Conservation (phyloP, 2,329 filamentous ascomycete genomes). For the Phialocephala sp. region DNA sequence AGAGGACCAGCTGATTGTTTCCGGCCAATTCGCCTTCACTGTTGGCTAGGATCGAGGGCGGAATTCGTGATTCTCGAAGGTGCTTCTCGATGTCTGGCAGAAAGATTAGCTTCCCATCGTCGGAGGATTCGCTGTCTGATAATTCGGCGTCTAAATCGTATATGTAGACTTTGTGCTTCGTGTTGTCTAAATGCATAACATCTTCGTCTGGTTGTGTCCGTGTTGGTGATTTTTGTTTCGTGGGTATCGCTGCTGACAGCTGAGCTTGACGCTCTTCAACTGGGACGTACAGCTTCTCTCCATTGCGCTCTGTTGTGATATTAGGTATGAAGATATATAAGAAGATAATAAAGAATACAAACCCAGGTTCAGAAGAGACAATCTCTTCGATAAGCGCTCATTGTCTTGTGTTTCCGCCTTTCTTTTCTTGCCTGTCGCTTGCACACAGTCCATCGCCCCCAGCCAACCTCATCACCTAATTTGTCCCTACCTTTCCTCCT, state of each 20-base stretch:
- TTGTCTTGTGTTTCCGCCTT: conserved; percentile 66
- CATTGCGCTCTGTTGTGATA: conserved; percentile 59
- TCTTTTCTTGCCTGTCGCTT: conserved; percentile 53
- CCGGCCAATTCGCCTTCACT: conserved; percentile 59
- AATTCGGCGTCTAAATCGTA: conserved; percentile 90
- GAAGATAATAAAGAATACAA: conserved; percentile 43
- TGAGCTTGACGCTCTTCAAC: conserved; percentile 57
- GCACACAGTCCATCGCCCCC: conserved; percentile 40
- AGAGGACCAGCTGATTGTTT: conserved; percentile 77
- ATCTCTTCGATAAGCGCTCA: conserved; percentile 81
- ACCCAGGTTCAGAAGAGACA: conserved; percentile 85
- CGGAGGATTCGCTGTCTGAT: conserved; percentile 66
- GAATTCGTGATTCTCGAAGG: conserved; percentile 71
- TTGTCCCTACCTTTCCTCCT: conserved; percentile 1
- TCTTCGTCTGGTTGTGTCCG: conserved; percentile 52
- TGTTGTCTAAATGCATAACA: conserved; percentile 82
- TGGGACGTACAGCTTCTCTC: conserved; percentile 69
- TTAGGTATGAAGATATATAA: conserved; percentile 31
- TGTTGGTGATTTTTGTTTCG: conserved; percentile 29
- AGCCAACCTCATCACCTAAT: conserved; percentile 16
- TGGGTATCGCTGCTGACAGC: conserved; percentile 39
- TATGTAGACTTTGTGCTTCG: conserved; percentile 87
- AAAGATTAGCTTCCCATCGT: conserved; percentile 71
- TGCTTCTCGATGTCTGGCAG: conserved; percentile 86
- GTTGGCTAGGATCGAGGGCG: conserved; percentile 64